Base-by-base conservation (phyloP, 345 rosid species). In the Murraya paniculata region DNA sequence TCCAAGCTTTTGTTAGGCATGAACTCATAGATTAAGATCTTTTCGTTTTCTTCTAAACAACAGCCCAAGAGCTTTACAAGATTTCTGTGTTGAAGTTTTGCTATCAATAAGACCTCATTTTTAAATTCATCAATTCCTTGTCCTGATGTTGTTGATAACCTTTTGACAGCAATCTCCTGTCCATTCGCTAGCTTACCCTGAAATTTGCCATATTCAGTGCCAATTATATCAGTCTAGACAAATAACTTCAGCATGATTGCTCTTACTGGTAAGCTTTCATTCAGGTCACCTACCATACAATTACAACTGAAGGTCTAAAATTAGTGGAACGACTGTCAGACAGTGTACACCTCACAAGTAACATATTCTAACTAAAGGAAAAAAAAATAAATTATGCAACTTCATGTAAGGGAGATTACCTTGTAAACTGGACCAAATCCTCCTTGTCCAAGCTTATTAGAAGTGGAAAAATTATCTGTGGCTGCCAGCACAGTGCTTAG, bases 1-100 rank as follows among this genome's bases (percentile, higher is more conserved):
- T 85, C 90, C 81, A 81, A 71, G 79, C 86, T 87, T 75, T 71
- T 81, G 71, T 87, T 84, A 0, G 82, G 84, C 78, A 87, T 7
- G 55, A 74, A 87, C 5, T 87, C 85, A 9, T 87, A 87, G 18
- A 87, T 55, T 30, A 85, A 38, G 81, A 87, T 85, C 30, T 64
- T 73, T 13, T 79, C 86, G 4, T 66, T 77, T 55, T 55, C 74
- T 21, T 83, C 25, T 27, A 79, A 61, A 25, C 88, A 83, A 39
- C 79, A 83, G 27, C 77, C 38, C 57, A 73, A 73, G 9, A 73
- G 77, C 27, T 55, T 60, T 7, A 73, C 68, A 60, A 73, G 77
- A 57, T 72, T 73, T 73, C 68, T 73, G 31, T 74, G 77, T 61
- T 61, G 77, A 28, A 38, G 58, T 41, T 74, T 74, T 61, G 58